These are phyloP conservation scores for Syncephalis plumigaleata DNA, from an alignment of 371 early-diverging fungal genomes.

Conservation along the genomic window DNA sequence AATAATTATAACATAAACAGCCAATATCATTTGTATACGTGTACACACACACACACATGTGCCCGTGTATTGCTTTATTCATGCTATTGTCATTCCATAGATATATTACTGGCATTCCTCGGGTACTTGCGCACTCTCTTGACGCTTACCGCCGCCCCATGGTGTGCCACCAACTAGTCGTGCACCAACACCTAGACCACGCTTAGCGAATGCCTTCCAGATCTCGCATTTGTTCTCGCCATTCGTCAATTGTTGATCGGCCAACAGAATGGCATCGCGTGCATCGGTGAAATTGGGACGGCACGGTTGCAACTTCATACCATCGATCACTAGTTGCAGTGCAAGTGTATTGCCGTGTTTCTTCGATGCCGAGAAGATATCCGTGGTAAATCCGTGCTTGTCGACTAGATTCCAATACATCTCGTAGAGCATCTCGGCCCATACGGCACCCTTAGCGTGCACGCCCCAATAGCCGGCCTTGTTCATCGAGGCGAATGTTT, in stretches of 20 bases:
- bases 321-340: constrained; percentile 78
- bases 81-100: no score
- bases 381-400: constrained; percentile 38
- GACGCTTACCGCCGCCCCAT: constrained; percentile 38
- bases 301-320: constrained; percentile 87
- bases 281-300: constrained; percentile 77
- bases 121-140: constrained; percentile 40
- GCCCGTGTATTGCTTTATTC: no score
- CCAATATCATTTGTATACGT: no score
- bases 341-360: constrained; percentile 70
- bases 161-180: constrained; percentile 37
- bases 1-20: no score
- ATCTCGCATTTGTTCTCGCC: constrained; percentile 70
- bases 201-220: constrained; percentile 83
- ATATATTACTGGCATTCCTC: constrained; percentile 15
- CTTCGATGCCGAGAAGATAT: constrained; percentile 16
- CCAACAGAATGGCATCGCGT: constrained; percentile 82
- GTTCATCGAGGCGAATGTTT: constrained; percentile 61
- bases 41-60: no score
- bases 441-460: constrained; percentile 91
- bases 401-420: constrained; percentile 68
- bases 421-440: constrained; percentile 89
- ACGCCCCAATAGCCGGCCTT: constrained; percentile 84
- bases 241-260: constrained; percentile 59
- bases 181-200: constrained; percentile 71